phyloP scores from a whole-genome alignment of 805 yeast genomes.

The Candida cerambycidarum region DNA sequence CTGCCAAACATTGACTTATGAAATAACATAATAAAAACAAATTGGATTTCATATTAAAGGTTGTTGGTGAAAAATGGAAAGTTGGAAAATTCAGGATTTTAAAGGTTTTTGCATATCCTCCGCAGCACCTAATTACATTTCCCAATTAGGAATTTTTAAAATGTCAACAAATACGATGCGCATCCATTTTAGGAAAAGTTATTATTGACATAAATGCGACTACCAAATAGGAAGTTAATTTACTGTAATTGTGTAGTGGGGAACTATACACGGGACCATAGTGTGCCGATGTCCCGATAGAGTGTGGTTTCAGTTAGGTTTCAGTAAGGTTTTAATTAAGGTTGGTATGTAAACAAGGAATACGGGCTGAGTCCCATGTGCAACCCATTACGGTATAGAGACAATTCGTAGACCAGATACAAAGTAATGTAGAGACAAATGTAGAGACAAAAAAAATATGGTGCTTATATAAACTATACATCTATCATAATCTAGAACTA shows the following conservation, averaged over 20 bases:
- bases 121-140: slow-evolving; percentile 5
- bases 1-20: not conserved
- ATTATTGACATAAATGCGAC: not conserved
- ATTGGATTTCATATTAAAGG: not conserved
- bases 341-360: too few species aligned
- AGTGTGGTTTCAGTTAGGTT: not conserved
- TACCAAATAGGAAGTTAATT: slow-evolving; percentile 2
- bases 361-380: too few species aligned
- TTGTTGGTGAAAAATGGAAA: not conserved
- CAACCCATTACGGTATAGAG: too few species aligned
- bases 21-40: not conserved
- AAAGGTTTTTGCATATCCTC: slow-evolving; percentile 1
- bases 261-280: not conserved
- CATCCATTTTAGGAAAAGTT: slow-evolving; percentile 1
- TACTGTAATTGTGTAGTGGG: slow-evolving; percentile 1
- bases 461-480: too few species aligned
- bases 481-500: too few species aligned
- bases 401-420: too few species aligned
- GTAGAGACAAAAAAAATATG: too few species aligned
- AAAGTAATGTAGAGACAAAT: too few species aligned
- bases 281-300: too few species aligned
- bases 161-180: slow-evolving; percentile 4
- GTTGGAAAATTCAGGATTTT: not conserved
- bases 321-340: too few species aligned
- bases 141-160: slow-evolving; percentile 3